Evolutionary conservation across 106 monocot genomes (phyloP).

Genomic region (Hemerocallis citrina): DNA sequence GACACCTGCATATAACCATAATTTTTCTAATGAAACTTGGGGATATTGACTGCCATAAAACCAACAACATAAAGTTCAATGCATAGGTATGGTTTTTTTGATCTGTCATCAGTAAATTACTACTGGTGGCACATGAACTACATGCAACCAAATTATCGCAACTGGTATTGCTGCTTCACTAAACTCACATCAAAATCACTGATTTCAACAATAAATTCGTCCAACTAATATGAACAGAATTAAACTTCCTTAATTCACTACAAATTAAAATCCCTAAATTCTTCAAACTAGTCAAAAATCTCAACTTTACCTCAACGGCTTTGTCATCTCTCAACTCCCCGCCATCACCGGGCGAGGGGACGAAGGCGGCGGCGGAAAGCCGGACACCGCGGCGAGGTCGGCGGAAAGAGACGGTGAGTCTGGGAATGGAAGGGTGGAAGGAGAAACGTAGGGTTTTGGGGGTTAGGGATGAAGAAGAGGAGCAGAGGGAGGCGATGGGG

Average conservation of each 20-base stretch:
- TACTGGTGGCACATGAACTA: neutral
- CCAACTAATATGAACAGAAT: neutral
- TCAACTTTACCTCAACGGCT: neutral
- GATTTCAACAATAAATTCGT: neutral
- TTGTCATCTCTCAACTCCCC: neutral
- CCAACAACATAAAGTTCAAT: neutral
- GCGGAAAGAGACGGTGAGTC: neutral
- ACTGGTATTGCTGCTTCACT: neutral
- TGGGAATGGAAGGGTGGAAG: neutral
- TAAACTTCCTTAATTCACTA: neutral
- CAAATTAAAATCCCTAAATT: neutral
- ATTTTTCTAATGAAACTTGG: neutral
- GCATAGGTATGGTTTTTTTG: neutral
- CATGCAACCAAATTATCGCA: neutral
- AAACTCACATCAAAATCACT: neutral
- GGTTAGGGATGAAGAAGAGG: neutral
- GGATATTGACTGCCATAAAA: neutral
- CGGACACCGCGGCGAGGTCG: neutral
- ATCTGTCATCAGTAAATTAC: neutral
- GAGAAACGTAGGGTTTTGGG: neutral
- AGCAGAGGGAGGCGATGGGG: neutral
- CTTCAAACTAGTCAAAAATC: neutral
- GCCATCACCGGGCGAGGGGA: neutral
- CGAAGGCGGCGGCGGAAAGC: slow-evolving; percentile 8
- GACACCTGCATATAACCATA: slow-evolving; percentile 13